These are phyloP conservation scores for Trichoderma sp. DNA, from an alignment of 2,329 filamentous ascomycete genomes.

Conservation along the genomic window DNA sequence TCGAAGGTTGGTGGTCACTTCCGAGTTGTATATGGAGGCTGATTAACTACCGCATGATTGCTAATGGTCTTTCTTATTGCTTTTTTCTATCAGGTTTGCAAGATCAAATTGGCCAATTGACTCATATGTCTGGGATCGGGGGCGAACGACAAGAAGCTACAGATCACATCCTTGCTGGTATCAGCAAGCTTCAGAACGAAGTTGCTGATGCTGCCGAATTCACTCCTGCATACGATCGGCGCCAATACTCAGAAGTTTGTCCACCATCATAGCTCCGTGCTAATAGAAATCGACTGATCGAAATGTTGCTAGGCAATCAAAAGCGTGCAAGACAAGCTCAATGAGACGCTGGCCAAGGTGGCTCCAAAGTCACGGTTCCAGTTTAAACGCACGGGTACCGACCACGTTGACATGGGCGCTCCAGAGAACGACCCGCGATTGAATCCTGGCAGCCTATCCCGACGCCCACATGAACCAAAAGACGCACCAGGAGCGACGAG, in stretches of 20 bases:
- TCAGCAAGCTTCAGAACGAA: slow-evolving; percentile 79
- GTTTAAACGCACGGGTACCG: slow-evolving; percentile 59
- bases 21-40: not conserved
- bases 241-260: slow-evolving; percentile 76
- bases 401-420: slow-evolving; percentile 49
- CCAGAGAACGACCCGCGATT: slow-evolving; percentile 50
- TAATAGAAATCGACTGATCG: slow-evolving; percentile 1
- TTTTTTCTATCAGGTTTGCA: slow-evolving; percentile 65
- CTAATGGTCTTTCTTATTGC: not conserved
- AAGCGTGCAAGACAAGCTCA: slow-evolving; percentile 75
- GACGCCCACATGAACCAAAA: slow-evolving; percentile 34
- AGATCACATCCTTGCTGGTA: slow-evolving; percentile 77
- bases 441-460: slow-evolving; percentile 43
- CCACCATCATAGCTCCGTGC: not conserved
- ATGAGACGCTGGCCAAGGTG: slow-evolving; percentile 67
- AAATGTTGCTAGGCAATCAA: slow-evolving; percentile 69
- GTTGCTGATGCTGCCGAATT: slow-evolving; percentile 82
- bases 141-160: slow-evolving; percentile 80
- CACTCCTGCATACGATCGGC: slow-evolving; percentile 86
- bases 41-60: not conserved
- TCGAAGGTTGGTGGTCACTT: slow-evolving; percentile 61
- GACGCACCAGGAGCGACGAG: slow-evolving; percentile 28
- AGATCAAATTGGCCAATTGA: slow-evolving; percentile 72
- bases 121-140: slow-evolving; percentile 61
- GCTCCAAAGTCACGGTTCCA: slow-evolving; percentile 80